Conservation (phyloP, 2,329 filamentous ascomycete species). For the Arthrobotrys musiformis region DNA sequence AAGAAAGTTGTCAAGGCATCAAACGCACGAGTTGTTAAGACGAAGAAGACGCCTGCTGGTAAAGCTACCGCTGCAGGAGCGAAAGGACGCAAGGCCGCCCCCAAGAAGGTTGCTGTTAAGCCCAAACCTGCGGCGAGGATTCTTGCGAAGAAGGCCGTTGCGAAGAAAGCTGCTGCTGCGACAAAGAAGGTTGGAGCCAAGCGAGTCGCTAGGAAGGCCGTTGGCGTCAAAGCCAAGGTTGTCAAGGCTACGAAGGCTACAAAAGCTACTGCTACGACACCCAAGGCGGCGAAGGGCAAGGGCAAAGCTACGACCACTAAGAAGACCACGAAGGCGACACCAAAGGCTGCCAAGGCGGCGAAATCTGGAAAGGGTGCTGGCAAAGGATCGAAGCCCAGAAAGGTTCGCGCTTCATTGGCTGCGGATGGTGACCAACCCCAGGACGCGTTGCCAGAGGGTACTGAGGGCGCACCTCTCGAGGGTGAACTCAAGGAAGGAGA, state of each 20-base stretch:
- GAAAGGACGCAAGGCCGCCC: conserved; percentile 18
- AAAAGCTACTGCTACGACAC: conserved; percentile 16
- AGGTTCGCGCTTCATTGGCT: conserved; percentile 35
- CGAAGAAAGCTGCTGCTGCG: conserved; percentile 38
- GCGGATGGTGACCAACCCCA: conserved; percentile 19
- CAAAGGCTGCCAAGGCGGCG: conserved; percentile 43
- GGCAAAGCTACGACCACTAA: conserved; percentile 39
- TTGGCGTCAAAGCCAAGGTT: conserved; percentile 56
- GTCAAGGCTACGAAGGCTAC: conserved; percentile 33
- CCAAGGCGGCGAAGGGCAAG: conserved; percentile 21
- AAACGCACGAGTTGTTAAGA: conserved; percentile 47
- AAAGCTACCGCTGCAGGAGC: conserved; percentile 25
- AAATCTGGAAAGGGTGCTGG: conserved; percentile 48
- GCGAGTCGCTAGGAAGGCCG: conserved; percentile 52
- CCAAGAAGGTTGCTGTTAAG: conserved; percentile 46
- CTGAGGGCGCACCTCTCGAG: not conserved
- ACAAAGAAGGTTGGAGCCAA: conserved; percentile 32
- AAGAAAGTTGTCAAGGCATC: conserved; percentile 57
- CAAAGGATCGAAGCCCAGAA: conserved; percentile 41
- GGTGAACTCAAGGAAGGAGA: conserved; percentile 26
- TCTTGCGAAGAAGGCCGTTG: conserved; percentile 46
- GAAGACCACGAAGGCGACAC: conserved; percentile 39
- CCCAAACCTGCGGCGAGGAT: conserved; percentile 50
- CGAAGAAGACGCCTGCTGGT: conserved; percentile 35
- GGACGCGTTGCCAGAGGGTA: conserved; percentile 26